Evolutionary conservation across 2,329 filamentous ascomycete genomes (phyloP).

Genomic region (Fusarium palustre): DNA sequence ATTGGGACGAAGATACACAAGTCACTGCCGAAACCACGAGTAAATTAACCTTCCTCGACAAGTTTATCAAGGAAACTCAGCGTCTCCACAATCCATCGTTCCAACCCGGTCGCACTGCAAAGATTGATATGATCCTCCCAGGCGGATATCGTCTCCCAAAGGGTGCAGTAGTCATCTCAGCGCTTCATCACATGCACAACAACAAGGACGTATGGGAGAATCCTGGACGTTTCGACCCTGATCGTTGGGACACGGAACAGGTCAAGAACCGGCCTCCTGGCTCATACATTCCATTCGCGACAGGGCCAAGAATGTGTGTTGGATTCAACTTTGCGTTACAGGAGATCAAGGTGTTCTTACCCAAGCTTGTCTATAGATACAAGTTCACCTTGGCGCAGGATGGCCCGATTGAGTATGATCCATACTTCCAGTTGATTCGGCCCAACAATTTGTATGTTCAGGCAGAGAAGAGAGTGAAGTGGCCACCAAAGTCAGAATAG

Average conservation of each 20-base stretch:
- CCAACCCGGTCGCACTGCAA: slow-evolving; percentile 70
- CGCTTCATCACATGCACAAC: slow-evolving; percentile 62
- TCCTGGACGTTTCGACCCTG: slow-evolving; percentile 67
- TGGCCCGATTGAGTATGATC: slow-evolving; percentile 67
- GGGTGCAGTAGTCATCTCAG: slow-evolving; percentile 64
- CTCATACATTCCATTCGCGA: slow-evolving; percentile 69
- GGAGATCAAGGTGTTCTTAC: slow-evolving; percentile 69
- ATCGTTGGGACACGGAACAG: slow-evolving; percentile 67
- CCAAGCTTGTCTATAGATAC: slow-evolving; percentile 70
- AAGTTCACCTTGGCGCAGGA: slow-evolving; percentile 62
- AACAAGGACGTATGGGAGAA: slow-evolving; percentile 69
- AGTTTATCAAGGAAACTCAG: slow-evolving; percentile 71
- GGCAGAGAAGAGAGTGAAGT: slow-evolving; percentile 53
- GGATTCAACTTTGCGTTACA: slow-evolving; percentile 73
- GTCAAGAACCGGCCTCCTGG: slow-evolving; percentile 64
- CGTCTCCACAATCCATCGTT: slow-evolving; percentile 70
- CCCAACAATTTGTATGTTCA: slow-evolving; percentile 66
- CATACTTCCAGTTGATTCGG: slow-evolving; percentile 68
- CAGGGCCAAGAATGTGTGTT: slow-evolving; percentile 68
- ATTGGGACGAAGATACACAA: slow-evolving; percentile 56
- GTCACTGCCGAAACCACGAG: slow-evolving; percentile 61
- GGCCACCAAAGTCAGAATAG: slow-evolving; percentile 14
- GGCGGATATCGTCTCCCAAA: slow-evolving; percentile 68
- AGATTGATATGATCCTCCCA: slow-evolving; percentile 66
- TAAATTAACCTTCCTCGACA: slow-evolving; percentile 64